These are phyloP conservation scores for Annona cherimola DNA, from an alignment of 164 flowering plant genomes.

Conservation along the genomic window DNA sequence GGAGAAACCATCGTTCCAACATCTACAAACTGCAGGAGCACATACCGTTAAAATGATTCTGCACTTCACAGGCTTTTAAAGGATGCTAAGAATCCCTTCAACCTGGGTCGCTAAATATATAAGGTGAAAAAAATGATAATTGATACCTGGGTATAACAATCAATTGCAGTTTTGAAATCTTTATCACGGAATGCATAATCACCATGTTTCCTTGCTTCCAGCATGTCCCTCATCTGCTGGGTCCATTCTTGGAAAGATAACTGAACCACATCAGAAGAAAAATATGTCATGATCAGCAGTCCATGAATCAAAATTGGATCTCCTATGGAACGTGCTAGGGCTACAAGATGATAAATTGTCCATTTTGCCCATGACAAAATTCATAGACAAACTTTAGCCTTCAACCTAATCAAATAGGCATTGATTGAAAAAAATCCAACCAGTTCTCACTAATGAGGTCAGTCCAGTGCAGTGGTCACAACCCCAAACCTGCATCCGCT, in stretches of 20 bases:
- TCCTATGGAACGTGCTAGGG: no score
- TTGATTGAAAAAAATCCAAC: no score
- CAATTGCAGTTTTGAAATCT: slow-evolving; percentile 83
- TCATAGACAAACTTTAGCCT: no score
- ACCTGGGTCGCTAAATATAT: neutral
- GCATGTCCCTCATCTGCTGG: slow-evolving; percentile 95
- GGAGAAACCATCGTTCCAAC: slow-evolving; percentile 94
- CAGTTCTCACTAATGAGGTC: no score
- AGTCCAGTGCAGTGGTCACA: no score
- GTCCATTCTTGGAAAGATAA: slow-evolving; percentile 99
- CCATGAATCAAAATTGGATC: neutral
- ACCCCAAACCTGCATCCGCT: neutral
- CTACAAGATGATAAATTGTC: no score
- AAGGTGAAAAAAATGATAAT: neutral
- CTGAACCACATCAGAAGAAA: slow-evolving; percentile 28
- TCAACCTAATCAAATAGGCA: no score
- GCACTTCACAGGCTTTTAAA: neutral
- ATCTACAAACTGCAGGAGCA: slow-evolving; percentile 65
- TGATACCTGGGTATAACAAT: slow-evolving; percentile 85
- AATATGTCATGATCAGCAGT: neutral
- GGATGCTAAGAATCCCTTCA: neutral
- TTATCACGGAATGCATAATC: slow-evolving; percentile 93
- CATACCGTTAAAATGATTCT: neutral
- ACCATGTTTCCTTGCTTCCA: slow-evolving; percentile 97
- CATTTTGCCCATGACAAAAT: no score